These are phyloP conservation scores for Debaryomyces coudertii DNA, from an alignment of 1,139 yeast species.

Conservation along the genomic window DNA sequence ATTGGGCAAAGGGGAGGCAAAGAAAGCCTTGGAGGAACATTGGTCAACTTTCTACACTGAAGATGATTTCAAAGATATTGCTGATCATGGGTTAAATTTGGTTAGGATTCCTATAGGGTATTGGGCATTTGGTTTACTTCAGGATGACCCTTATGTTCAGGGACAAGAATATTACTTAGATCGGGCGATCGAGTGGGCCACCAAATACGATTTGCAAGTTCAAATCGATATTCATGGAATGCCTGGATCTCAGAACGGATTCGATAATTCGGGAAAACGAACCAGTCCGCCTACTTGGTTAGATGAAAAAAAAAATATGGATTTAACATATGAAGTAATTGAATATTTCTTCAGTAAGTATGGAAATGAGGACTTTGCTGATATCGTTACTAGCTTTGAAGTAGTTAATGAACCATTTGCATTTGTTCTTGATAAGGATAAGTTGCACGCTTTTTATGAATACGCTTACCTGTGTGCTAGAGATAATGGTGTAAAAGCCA, in stretches of 20 bases:
- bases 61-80: conserved; percentile 23
- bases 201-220: conserved; percentile 21
- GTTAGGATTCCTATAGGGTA: conserved; percentile 32
- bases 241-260: conserved; percentile 36
- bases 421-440: conserved; percentile 18
- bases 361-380: conserved; percentile 14
- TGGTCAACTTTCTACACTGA: conserved; percentile 27
- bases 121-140: conserved; percentile 28
- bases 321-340: conserved; percentile 20
- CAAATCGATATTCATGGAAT: conserved; percentile 31
- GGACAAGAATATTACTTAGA: conserved; percentile 31
- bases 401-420: conserved; percentile 31
- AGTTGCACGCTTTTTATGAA: conserved; percentile 20
- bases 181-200: conserved; percentile 27
- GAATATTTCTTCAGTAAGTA: conserved; percentile 26
- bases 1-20: conserved; percentile 18
- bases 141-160: conserved; percentile 25
- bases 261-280: conserved; percentile 30
- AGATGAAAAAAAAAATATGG: conserved; percentile 18
- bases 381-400: conserved; percentile 23
- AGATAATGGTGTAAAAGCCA: conserved; percentile 14
- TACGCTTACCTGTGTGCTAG: conserved; percentile 17
- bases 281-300: conserved; percentile 18
- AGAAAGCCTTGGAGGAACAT: conserved; percentile 20
- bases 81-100: conserved; percentile 24